These are phyloP conservation scores for Candida gigantensis DNA, from an alignment of 1,139 yeast species.

Conservation along the genomic window DNA sequence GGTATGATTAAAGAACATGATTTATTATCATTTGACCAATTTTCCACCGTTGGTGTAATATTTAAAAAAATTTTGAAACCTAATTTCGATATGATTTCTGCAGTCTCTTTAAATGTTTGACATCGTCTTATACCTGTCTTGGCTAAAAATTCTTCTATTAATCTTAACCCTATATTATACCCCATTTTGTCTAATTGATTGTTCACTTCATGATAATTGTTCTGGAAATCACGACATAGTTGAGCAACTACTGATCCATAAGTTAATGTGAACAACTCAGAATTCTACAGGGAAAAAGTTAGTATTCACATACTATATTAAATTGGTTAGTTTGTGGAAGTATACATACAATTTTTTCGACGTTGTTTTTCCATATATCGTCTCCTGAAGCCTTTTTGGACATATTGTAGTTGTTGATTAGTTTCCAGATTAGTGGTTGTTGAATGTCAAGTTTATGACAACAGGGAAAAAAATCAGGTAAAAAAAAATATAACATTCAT, in stretches of 20 bases:
- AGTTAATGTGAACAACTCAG: slow-evolving; percentile 88
- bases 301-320: too few species aligned
- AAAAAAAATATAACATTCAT: neutral
- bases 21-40: slow-evolving; percentile 78
- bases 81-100: slow-evolving; percentile 79
- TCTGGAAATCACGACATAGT: slow-evolving; percentile 77
- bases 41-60: slow-evolving; percentile 71
- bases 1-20: slow-evolving; percentile 70
- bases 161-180: slow-evolving; percentile 85
- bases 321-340: slow-evolving; percentile 14
- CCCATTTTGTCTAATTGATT: slow-evolving; percentile 91
- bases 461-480: neutral
- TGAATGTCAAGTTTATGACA: neutral
- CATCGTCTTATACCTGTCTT: slow-evolving; percentile 85
- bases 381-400: slow-evolving; percentile 52
- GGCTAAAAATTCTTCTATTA: slow-evolving; percentile 92
- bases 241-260: slow-evolving; percentile 97
- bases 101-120: slow-evolving; percentile 76
- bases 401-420: slow-evolving; percentile 10
- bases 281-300: too few species aligned
- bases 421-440: too few species aligned
- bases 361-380: slow-evolving; percentile 88
- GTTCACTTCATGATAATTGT: slow-evolving; percentile 78
- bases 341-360: slow-evolving; percentile 74
- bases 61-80: slow-evolving; percentile 91